Evolutionary conservation across 2,329 filamentous ascomycete genomes (phyloP).

Genomic region (Aureobasidium subglaciale): DNA sequence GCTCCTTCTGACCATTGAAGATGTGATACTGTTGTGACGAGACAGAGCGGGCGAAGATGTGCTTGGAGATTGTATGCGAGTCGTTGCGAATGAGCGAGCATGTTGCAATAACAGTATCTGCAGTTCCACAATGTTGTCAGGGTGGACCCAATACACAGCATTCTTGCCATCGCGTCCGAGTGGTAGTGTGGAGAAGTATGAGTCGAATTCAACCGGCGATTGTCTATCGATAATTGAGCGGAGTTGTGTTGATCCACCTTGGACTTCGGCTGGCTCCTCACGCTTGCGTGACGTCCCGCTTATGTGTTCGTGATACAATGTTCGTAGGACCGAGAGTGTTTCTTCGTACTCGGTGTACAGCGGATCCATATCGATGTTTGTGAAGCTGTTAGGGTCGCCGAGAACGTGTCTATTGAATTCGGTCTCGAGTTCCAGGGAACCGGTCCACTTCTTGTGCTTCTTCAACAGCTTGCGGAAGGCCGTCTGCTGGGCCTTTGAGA

Average conservation of each 20-base stretch:
- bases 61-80: neutral
- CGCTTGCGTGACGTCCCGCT: neutral
- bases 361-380: constrained; percentile 55
- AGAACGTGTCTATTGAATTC: constrained; percentile 63
- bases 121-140: constrained; percentile 48
- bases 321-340: constrained; percentile 38
- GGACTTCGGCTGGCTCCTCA: constrained; percentile 14
- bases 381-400: constrained; percentile 63
- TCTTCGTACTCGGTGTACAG: constrained; percentile 43
- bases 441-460: constrained; percentile 85
- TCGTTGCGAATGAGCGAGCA: constrained; percentile 32
- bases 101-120: constrained; percentile 46
- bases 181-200: constrained; percentile 41
- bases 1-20: neutral
- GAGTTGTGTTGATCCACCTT: constrained; percentile 9
- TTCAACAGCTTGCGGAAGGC: constrained; percentile 79
- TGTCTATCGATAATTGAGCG: constrained; percentile 29
- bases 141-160: constrained; percentile 49
- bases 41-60: neutral
- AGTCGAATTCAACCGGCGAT: constrained; percentile 43
- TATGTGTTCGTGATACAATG: constrained; percentile 33
- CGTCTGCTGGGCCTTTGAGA: constrained; percentile 64
- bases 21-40: constrained; percentile 6
- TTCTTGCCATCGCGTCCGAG: constrained; percentile 39
- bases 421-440: constrained; percentile 56